Evolutionary conservation across 2,329 filamentous ascomycete species (phyloP), one percentile per base, ranked within the genome.

Genomic region (Diaporthe caulivora): DNA sequence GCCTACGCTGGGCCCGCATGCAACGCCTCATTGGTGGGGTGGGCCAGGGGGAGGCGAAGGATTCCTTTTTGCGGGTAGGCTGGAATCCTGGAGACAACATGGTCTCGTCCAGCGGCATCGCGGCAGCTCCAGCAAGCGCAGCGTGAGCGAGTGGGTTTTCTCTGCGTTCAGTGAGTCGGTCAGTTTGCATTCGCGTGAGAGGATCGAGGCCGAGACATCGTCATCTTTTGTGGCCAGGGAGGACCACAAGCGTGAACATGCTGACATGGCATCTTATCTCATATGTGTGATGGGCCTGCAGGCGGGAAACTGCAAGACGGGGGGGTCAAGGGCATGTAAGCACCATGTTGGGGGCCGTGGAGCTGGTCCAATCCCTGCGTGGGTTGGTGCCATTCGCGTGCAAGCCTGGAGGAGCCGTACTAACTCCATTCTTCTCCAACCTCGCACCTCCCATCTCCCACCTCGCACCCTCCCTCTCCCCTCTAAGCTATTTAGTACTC

Each of bases 21-120:
- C 55, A 60, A 31, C 68, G 68, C 68, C 68, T 71, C 68, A 71
- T 71, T 71, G 68, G 68, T 60, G 68, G 68, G 68, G 68, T 71
- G 34, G 68, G 68, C 68, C 68, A 71, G 55, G 68, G 68, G 55
- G 54, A 58, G 49, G 40, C 55, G 68, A 71, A 71, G 68, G 68
- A 71, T 62, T 71, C 55, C 68, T 42, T 71, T 53, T 62, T 62
- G 68, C 68, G 68, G 42, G 68, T 71, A 53, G 55, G 9, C 68
- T 62, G 31, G 31, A 47, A 71, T 71, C 68, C 68, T 71, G 55
- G 68, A 40, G 68, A 71, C 55, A 44, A 26, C 53, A 58, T 26
- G 67, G 67, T 62, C 31, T 53, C 55, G 49, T 54, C 55, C n/a
- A 31, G 68, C 55, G 68, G 44, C 68, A 71, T 71, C 31, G 68